Evolutionary conservation across 768 basidiomycete genomes (phyloP).

Genomic region (Russula compacta): DNA sequence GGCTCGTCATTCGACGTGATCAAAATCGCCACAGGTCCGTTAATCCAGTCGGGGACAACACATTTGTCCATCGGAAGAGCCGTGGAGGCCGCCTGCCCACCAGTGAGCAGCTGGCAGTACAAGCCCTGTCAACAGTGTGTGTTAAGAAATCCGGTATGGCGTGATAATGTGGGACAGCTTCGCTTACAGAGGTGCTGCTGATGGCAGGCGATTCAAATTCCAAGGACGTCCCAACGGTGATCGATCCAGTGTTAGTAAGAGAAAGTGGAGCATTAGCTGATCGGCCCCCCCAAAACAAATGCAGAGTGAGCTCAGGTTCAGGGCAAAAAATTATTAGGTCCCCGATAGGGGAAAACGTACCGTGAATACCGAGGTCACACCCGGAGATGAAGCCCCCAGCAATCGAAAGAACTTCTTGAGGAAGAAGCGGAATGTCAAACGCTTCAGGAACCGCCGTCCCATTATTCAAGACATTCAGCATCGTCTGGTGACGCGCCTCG

Average conservation of each 20-base stretch:
- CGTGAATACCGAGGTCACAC: slow-evolving; percentile 51
- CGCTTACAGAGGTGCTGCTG: slow-evolving; percentile 36
- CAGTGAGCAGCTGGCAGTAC: slow-evolving; percentile 71
- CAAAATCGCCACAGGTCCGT: slow-evolving; percentile 68
- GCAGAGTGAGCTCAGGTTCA: neutral
- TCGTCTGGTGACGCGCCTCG: slow-evolving; percentile 73
- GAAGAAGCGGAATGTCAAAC: slow-evolving; percentile 64
- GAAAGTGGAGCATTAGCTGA: slow-evolving; percentile 51
- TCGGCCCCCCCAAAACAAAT: too few species aligned
- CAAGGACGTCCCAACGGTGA: slow-evolving; percentile 50
- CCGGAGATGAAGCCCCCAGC: slow-evolving; percentile 60
- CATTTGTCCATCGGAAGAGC: slow-evolving; percentile 52
- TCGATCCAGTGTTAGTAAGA: slow-evolving; percentile 52
- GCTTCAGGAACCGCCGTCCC: slow-evolving; percentile 54
- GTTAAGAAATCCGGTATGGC: neutral
- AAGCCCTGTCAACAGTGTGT: slow-evolving; percentile 32
- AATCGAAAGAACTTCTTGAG: slow-evolving; percentile 61
- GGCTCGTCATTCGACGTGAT: slow-evolving; percentile 60
- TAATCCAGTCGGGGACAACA: slow-evolving; percentile 53
- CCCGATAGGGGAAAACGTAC: slow-evolving; percentile 27
- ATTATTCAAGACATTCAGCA: slow-evolving; percentile 62
- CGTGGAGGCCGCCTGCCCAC: slow-evolving; percentile 48
- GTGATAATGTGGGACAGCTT: slow-evolving; percentile 16
- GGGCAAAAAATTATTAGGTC: fast-evolving
- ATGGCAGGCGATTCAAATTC: slow-evolving; percentile 51